Base-by-base conservation (phyloP, 73 alveolate species). In the Tetrahymena elliotti region DNA sequence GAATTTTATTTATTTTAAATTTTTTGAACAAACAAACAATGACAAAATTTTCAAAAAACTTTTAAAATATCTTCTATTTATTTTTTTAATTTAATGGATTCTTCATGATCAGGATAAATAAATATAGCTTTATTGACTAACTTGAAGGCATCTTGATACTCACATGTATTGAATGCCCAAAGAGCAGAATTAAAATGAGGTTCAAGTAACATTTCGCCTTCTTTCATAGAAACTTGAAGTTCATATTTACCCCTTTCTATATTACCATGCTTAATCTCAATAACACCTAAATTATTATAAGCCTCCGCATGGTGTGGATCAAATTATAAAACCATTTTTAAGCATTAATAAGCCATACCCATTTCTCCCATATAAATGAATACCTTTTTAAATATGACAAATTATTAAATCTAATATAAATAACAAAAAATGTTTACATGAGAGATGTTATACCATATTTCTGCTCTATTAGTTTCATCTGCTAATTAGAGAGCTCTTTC, bases 301-400 rank as follows among this genome's bases (percentile, higher is more conserved):
- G 96, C 96, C 53, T 94, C 96, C 15, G 94, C 96, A 88, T 94
- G 96, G 20, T 94, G 95, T 38, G 96, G 95, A 88, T 94, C 95
- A 39, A 40, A 94, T 36, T 94, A 47, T 22, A 94, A 31, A 33
- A 93, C 38, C 37, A 94, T 47, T 52, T 94, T 94, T 7, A 94
- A 35, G 35, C 96, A 94, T 88, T 94, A 33, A 35, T 33, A 84
- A 11, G 96, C 96, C 54, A 94, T 94, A 12, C 96, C 96, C 82
- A 93, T 94, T 84, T 94, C 96, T 22, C 96, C 96, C 47, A 94
- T 24, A 94, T 94, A 84, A 6, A 94, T 94, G 39, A 94, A 94
- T 24, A 94, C 92, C 88, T 68, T n/a, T n/a, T n/a, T n/a, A n/a
- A n/a, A n/a, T n/a, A n/a, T n/a, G n/a, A n/a, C n/a, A n/a, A n/a